Conservation (phyloP, 345 rosid species). For the Geranium rotundifolium region DNA sequence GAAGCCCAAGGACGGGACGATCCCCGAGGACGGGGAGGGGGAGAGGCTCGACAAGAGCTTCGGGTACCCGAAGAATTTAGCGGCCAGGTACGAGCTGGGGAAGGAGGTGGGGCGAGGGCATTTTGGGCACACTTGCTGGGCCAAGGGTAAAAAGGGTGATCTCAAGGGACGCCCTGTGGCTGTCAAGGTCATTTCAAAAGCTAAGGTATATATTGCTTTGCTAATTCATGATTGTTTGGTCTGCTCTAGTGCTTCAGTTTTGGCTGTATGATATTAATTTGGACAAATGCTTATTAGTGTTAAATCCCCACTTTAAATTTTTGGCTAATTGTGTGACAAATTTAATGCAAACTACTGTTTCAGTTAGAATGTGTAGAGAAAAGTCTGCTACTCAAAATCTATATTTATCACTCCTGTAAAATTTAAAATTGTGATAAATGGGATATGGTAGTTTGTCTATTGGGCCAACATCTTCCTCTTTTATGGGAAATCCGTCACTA, state of each 20-base stretch:
- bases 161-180: constrained; percentile 73
- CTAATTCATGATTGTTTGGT: neutral
- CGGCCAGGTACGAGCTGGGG: constrained; percentile 69
- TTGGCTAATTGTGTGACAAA: neutral
- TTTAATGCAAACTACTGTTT: neutral
- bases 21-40: constrained; percentile 38
- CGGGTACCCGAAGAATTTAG: constrained; percentile 68
- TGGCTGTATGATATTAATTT: no score
- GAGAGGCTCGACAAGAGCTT: constrained; percentile 63
- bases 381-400: neutral
- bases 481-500: no score
- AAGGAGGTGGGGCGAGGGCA: constrained; percentile 92
- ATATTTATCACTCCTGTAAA: neutral
- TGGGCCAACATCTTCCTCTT: no score
- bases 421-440: no score
- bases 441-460: no score
- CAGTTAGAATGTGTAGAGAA: neutral
- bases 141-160: constrained; percentile 73
- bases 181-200: constrained; percentile 86
- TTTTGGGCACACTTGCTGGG: constrained; percentile 95
- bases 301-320: no score
- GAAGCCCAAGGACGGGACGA: constrained; percentile 56
- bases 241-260: no score
- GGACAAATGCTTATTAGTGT: no score
- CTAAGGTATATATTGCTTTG: constrained; percentile 30